Percentiles rank a stretch among this genome's conserved stretches.
These are phyloP conservation scores for Camellia japonica DNA, from an alignment of 148 eudicot genomes.

Conservation along the genomic window DNA sequence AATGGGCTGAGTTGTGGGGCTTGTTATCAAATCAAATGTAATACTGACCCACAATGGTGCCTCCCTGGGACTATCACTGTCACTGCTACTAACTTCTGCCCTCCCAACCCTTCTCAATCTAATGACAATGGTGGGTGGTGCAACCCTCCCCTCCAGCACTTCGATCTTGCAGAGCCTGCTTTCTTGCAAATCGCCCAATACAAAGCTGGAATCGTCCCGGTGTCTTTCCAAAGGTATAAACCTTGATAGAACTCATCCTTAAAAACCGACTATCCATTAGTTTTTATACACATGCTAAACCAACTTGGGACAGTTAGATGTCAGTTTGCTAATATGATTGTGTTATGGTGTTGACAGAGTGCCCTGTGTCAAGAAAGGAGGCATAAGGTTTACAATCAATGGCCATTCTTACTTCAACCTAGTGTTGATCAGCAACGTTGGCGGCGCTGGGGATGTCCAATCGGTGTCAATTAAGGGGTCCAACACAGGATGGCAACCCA, in stretches of 20 bases:
- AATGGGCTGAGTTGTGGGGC: conserved; percentile 44
- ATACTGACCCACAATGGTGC: conserved; percentile 24
- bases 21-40: conserved; percentile 24
- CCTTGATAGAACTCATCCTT: too few species aligned
- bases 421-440: conserved; percentile 33
- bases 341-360: conserved; percentile 17
- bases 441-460: conserved; percentile 32
- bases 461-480: conserved; percentile 35
- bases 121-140: conserved; percentile 35
- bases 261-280: too few species aligned
- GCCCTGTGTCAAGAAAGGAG: conserved; percentile 34
- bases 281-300: too few species aligned
- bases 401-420: conserved; percentile 34
- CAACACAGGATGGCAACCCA: conserved; percentile 32
- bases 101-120: conserved; percentile 16
- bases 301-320: conserved; percentile 42
- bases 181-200: conserved; percentile 32
- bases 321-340: conserved; percentile 17
- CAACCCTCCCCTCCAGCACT: conserved; percentile 31
- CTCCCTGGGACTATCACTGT: conserved; percentile 19
- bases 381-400: conserved; percentile 35
- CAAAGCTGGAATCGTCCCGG: conserved; percentile 33
- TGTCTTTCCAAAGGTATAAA: conserved; percentile 14
- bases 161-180: conserved; percentile 38
- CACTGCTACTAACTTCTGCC: conserved; percentile 27